Percentiles rank a stretch among this genome's conserved stretches.
These are phyloP conservation scores for Calvatia gigantea DNA, from an alignment of 768 basidiomycete species.

Conservation along the genomic window DNA sequence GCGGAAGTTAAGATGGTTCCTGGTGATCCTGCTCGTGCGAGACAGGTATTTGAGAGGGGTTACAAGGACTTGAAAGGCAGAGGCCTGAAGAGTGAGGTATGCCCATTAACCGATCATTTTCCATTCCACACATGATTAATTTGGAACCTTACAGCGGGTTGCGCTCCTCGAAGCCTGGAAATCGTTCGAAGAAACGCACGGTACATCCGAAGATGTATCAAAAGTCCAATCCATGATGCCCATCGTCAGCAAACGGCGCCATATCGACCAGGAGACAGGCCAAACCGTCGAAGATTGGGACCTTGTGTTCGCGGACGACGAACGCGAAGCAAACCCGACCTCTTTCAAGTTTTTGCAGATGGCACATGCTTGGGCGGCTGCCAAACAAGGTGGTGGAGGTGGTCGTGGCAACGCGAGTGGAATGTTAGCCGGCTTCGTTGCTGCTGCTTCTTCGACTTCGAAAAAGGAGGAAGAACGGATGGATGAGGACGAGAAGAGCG, in stretches of 20 bases:
- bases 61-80: constrained; percentile 85
- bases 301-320: constrained; percentile 94
- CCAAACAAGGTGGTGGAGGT: constrained; percentile 20
- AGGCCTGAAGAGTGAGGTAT: constrained; percentile 84
- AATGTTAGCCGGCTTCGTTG: constrained; percentile 45
- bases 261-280: constrained; percentile 81
- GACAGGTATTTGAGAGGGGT: constrained; percentile 80
- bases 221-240: constrained; percentile 95
- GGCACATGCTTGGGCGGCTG: constrained; percentile 83
- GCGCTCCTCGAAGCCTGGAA: constrained; percentile 95
- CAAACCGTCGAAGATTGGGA: constrained; percentile 94
- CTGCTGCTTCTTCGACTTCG: constrained; percentile 24
- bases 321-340: constrained; percentile 87
- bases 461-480: not conserved
- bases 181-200: constrained; percentile 81
- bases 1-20: constrained; percentile 63
- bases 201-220: constrained; percentile 65
- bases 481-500: constrained; percentile 29
- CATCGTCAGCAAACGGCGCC: constrained; percentile 78
- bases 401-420: constrained; percentile 27
- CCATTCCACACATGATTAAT: not conserved
- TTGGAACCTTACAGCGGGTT: constrained; percentile 62
- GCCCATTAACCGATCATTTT: constrained; percentile 2
- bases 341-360: constrained; percentile 95
- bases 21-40: constrained; percentile 67